phyloP scores from a whole-genome alignment of 345 rosid genomes.

The Melaleuca alternifolia region DNA sequence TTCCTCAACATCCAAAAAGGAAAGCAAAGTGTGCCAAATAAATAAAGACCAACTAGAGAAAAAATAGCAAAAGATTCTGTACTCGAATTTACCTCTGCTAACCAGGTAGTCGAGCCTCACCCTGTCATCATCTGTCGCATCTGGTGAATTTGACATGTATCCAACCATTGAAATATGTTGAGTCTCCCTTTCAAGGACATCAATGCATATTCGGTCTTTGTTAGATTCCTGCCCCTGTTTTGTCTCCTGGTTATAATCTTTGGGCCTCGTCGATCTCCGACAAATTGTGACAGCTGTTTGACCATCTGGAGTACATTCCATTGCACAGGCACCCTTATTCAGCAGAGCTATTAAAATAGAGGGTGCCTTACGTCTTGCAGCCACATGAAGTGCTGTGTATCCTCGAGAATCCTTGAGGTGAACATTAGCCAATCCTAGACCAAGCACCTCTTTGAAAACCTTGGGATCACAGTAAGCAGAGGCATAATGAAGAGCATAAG shows the following conservation, averaged over 20 bases:
- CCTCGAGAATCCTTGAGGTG: slow-evolving; percentile 28
- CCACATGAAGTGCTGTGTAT: slow-evolving; percentile 33
- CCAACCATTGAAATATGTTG: slow-evolving; percentile 7
- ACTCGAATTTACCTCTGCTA: slow-evolving; percentile 21
- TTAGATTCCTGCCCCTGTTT: slow-evolving; percentile 20
- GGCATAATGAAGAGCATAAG: slow-evolving; percentile 42
- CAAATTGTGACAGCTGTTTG: slow-evolving; percentile 27
- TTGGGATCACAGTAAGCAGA: slow-evolving; percentile 37
- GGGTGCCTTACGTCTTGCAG: slow-evolving; percentile 32
- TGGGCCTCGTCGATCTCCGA: slow-evolving; percentile 25
- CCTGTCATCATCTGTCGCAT: slow-evolving; percentile 10
- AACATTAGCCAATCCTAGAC: slow-evolving; percentile 15
- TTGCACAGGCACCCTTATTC: slow-evolving; percentile 18
- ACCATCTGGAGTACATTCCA: slow-evolving; percentile 24
- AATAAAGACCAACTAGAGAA: neutral
- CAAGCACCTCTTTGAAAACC: slow-evolving; percentile 24
- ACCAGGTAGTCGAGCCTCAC: slow-evolving; percentile 28
- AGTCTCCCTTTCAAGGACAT: slow-evolving; percentile 22
- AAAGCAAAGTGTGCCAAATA: neutral
- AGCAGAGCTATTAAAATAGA: slow-evolving; percentile 21
- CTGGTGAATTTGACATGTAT: neutral
- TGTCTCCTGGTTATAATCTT: slow-evolving; percentile 23
- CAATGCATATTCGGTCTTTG: slow-evolving; percentile 32
- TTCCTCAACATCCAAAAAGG: neutral
- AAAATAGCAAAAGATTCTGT: neutral